These are phyloP conservation scores for Hymenoscyphus fraxineus DNA, from an alignment of 2,329 filamentous ascomycete genomes.

Conservation along the genomic window DNA sequence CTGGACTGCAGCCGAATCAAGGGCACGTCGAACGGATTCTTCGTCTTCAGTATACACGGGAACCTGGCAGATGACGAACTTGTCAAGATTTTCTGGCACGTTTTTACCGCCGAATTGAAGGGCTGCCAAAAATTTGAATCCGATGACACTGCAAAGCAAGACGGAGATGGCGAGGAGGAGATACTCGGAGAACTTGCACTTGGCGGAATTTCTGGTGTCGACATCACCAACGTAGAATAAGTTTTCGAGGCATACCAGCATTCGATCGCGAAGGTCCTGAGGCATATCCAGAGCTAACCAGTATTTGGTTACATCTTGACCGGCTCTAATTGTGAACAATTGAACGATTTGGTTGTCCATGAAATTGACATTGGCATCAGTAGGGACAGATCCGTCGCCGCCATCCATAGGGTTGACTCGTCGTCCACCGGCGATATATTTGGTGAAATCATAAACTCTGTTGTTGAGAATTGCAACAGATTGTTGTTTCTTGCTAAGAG, in stretches of 20 bases:
- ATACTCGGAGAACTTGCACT: slow-evolving; percentile 85
- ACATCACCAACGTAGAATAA: slow-evolving; percentile 91
- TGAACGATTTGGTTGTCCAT: slow-evolving; percentile 72
- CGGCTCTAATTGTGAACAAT: slow-evolving; percentile 73
- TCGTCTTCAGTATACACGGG: slow-evolving; percentile 98
- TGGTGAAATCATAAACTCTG: slow-evolving; percentile 84
- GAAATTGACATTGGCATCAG: slow-evolving; percentile 63
- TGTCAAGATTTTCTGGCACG: slow-evolving; percentile 91
- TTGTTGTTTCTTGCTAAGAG: slow-evolving; percentile 58
- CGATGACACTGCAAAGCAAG: slow-evolving; percentile 75
- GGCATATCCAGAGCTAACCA: slow-evolving; percentile 70
- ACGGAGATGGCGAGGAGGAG: slow-evolving; percentile 82
- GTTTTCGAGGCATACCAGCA: slow-evolving; percentile 85
- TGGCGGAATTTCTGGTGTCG: slow-evolving; percentile 82
- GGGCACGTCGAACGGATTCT: slow-evolving; percentile 91
- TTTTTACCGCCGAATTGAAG: slow-evolving; percentile 91
- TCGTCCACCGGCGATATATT: slow-evolving; percentile 75
- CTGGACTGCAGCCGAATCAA: slow-evolving; percentile 94
- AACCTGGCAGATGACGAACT: slow-evolving; percentile 97
- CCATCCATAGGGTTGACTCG: slow-evolving; percentile 55
- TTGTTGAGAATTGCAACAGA: slow-evolving; percentile 74
- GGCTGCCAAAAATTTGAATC: slow-evolving; percentile 95
- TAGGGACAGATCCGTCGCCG: slow-evolving; percentile 39
- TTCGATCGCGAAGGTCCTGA: slow-evolving; percentile 54
- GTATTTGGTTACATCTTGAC: slow-evolving; percentile 76